phyloP scores from a whole-genome alignment of 108 stramenopile species.

The Cyclotella baltica region DNA sequence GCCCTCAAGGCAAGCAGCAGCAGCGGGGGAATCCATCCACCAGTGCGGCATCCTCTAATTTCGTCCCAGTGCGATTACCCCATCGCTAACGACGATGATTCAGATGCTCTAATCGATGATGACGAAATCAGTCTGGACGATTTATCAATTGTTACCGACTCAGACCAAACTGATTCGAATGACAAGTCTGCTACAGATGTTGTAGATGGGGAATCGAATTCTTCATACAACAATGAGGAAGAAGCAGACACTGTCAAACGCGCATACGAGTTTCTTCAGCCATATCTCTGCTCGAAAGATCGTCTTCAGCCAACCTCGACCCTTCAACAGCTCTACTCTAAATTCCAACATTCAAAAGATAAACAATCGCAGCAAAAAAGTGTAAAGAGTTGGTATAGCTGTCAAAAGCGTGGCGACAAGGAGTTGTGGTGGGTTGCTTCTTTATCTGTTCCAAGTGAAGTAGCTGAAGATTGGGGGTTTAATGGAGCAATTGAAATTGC shows the following conservation, averaged over 20 bases:
- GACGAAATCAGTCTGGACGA: constrained; percentile 11
- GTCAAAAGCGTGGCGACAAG: not conserved
- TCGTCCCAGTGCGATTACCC: not conserved
- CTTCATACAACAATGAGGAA: not conserved
- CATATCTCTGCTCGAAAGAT: not conserved
- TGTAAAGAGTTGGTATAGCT: constrained; percentile 27
- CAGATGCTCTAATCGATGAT: not conserved
- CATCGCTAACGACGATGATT: not conserved
- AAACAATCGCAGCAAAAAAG: constrained; percentile 16
- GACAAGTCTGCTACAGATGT: not conserved
- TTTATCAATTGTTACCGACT: not conserved
- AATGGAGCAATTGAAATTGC: not conserved
- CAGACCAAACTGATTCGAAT: not conserved
- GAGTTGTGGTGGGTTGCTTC: constrained; percentile 26
- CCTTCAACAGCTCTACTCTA: constrained; percentile 16
- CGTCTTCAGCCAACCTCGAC: not conserved
- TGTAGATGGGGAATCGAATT: not conserved
- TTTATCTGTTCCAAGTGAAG: constrained; percentile 3
- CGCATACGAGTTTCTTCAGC: not conserved
- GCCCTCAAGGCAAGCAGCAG: not conserved
- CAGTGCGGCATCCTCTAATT: not conserved
- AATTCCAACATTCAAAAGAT: constrained; percentile 7
- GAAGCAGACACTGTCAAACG: not conserved
- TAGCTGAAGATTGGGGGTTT: constrained; percentile 11
- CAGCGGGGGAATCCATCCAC: not conserved